Conservation (phyloP, 2,329 filamentous ascomycete genomes). For the Hymenoscyphus linearis region DNA sequence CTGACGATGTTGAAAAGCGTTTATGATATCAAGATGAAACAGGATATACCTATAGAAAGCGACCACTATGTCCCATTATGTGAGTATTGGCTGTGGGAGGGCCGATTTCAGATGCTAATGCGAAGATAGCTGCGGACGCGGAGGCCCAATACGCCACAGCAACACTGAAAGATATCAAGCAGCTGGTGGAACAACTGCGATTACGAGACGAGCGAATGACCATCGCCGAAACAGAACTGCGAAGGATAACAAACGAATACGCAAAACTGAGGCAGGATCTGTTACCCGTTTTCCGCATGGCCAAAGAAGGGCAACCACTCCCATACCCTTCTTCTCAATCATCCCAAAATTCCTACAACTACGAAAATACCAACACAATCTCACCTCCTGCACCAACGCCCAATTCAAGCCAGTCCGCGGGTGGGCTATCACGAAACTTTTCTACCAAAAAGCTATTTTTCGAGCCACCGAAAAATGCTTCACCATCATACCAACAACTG, state of each 20-base stretch:
- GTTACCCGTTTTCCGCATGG: constrained; percentile 80
- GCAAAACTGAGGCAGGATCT: constrained; percentile 84
- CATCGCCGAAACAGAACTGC: constrained; percentile 75
- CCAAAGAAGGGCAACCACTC: constrained; percentile 86
- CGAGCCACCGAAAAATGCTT: constrained; percentile 68
- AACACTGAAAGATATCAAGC: constrained; percentile 87
- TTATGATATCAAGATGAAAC: constrained; percentile 92
- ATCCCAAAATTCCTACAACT: constrained; percentile 39
- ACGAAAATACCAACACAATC: constrained; percentile 43
- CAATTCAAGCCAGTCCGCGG: constrained; percentile 45
- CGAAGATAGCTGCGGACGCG: constrained; percentile 71
- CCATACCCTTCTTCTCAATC: constrained; percentile 43
- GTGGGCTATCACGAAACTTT: constrained; percentile 63
- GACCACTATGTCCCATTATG: constrained; percentile 92
- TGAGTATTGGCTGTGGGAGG: constrained; percentile 43
- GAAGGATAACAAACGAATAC: constrained; percentile 82
- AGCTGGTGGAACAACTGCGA: constrained; percentile 83
- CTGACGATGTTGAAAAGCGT: constrained; percentile 93
- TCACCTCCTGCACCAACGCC: constrained; percentile 55
- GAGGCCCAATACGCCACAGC: constrained; percentile 80
- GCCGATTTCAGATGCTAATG: constrained; percentile 18
- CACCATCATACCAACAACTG: constrained; percentile 66
- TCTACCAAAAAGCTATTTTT: constrained; percentile 72
- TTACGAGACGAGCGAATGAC: constrained; percentile 87
- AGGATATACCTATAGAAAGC: constrained; percentile 83